These are phyloP conservation scores for Neurospora sp. DNA, from an alignment of 495 filamentous ascomycete species.

Conservation along the genomic window DNA sequence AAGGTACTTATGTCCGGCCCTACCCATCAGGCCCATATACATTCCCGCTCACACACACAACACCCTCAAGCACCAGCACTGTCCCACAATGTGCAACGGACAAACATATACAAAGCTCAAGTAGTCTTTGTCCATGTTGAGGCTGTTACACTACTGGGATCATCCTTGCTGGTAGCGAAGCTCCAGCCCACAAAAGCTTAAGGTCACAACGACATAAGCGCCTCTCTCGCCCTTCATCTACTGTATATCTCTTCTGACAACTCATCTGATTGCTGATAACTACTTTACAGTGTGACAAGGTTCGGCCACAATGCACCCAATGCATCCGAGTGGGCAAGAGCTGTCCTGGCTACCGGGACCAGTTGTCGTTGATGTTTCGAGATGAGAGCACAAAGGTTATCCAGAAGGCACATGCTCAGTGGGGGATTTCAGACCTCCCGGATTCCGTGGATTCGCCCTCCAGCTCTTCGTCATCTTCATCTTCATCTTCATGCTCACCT, in stretches of 20 bases:
- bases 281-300: slow-evolving; percentile 50
- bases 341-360: slow-evolving; percentile 62
- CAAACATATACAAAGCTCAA: background rate
- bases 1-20: slow-evolving; percentile 31
- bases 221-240: too few species aligned
- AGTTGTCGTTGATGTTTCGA: slow-evolving; percentile 59
- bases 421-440: slow-evolving; percentile 23
- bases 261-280: background rate
- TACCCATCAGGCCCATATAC: background rate
- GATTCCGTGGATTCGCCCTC: slow-evolving; percentile 14
- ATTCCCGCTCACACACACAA: background rate
- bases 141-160: background rate
- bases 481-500: slow-evolving; percentile 3
- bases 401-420: slow-evolving; percentile 49
- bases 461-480: slow-evolving; percentile 19
- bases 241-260: background rate
- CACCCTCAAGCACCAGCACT: background rate
- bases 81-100: background rate
- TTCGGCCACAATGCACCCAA: slow-evolving; percentile 55
- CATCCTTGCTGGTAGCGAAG: background rate
- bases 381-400: slow-evolving; percentile 62
- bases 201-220: background rate
- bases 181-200: background rate
- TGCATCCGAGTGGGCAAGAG: slow-evolving; percentile 45
- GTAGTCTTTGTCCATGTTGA: background rate